Percentiles rank a stretch among this genome's conserved stretches.
Conservation (phyloP, 768 basidiomycete species). For the Sporobolomyces phaffii region DNA sequence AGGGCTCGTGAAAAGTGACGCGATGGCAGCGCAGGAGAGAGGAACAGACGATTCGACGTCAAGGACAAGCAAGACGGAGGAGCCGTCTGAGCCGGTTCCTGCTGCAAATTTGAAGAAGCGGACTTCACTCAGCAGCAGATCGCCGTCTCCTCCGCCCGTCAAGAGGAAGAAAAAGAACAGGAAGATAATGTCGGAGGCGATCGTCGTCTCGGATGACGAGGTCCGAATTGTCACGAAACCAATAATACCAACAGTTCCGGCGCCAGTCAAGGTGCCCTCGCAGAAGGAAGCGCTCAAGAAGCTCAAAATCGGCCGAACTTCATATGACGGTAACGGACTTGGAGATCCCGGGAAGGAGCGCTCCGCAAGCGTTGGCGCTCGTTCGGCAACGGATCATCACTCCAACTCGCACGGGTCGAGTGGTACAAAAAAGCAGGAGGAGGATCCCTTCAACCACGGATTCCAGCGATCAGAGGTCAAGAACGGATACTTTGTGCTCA, state of each 20-base stretch:
- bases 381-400: background rate
- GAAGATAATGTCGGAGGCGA: background rate
- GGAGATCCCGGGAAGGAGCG: background rate
- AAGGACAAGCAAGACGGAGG: background rate
- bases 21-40: background rate
- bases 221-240: background rate
- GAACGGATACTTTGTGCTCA: slow-evolving; percentile 11
- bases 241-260: too few relatives aligned
- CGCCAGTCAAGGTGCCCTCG: background rate
- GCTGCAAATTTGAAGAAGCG: too few relatives aligned
- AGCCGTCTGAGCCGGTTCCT: too few relatives aligned
- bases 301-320: slow-evolving; percentile 1
- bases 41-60: background rate
- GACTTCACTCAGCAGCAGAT: background rate
- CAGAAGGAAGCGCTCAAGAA: background rate
- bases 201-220: too few relatives aligned
- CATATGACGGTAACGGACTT: background rate
- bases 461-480: background rate
- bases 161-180: background rate
- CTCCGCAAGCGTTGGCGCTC: background rate
- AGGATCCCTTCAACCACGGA: slow-evolving; percentile 17
- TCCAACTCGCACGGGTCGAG: background rate
- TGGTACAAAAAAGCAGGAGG: background rate
- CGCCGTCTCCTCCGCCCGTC: background rate
- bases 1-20: too few relatives aligned